phyloP scores from a whole-genome alignment of 257 asterid genomes.

The Salvia miltiorrhiza region DNA sequence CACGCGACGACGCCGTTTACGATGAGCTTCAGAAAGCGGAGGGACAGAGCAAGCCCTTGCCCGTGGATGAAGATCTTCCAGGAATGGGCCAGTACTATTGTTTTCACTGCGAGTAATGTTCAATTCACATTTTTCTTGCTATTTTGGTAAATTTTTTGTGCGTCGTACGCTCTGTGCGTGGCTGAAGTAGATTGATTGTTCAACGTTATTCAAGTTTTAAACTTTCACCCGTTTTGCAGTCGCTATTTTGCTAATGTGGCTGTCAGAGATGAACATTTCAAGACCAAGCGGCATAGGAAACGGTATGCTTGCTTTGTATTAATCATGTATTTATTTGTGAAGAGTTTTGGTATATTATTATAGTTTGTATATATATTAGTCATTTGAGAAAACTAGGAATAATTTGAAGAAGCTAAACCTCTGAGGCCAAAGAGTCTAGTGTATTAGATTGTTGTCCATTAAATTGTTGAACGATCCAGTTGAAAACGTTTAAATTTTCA shows the following conservation, averaged over 20 bases:
- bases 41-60: constrained; percentile 45
- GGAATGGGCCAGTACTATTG: constrained; percentile 95
- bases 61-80: constrained; percentile 88
- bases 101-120: constrained; percentile 79
- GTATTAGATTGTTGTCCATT: background rate
- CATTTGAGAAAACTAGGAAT: background rate
- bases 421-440: background rate
- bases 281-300: constrained; percentile 75
- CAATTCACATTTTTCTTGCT: background rate
- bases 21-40: constrained; percentile 60
- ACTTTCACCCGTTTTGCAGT: constrained; percentile 26
- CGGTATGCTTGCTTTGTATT: constrained; percentile 45
- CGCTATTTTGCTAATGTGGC: constrained; percentile 69
- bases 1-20: constrained; percentile 79
- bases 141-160: background rate
- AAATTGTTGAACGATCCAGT: background rate
- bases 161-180: too few species aligned
- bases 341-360: background rate
- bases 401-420: background rate
- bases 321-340: background rate
- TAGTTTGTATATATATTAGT: background rate
- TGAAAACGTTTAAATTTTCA: background rate
- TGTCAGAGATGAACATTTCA: constrained; percentile 88
- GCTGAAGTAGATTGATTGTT: background rate
- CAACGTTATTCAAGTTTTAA: background rate